Evolutionary conservation across 2,329 filamentous ascomycete species (phyloP).

Genomic region (Claviceps fusiformis): DNA sequence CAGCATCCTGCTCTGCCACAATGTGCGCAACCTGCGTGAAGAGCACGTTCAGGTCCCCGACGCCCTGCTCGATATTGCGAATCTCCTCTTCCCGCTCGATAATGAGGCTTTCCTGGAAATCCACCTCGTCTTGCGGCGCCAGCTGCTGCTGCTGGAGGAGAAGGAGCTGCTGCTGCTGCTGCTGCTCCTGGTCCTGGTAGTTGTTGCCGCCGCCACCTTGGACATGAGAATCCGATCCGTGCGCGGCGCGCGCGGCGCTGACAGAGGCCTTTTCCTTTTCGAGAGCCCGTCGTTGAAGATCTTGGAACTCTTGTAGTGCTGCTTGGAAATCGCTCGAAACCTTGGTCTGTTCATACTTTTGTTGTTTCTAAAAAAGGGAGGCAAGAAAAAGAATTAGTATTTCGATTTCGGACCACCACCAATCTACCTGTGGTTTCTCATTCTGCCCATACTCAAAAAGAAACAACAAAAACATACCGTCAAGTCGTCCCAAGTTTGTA

Average conservation of each 20-base stretch:
- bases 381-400: conserved; percentile 32
- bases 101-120: conserved; percentile 93
- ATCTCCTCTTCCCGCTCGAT: conserved; percentile 95
- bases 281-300: conserved; percentile 74
- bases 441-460: background rate
- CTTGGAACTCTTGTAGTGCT: conserved; percentile 81
- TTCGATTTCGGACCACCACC: background rate
- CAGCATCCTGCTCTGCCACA: conserved; percentile 79
- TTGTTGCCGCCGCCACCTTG: conserved; percentile 10
- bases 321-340: conserved; percentile 86
- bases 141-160: conserved; percentile 57
- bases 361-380: conserved; percentile 51
- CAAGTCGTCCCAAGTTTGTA: conserved; percentile 75
- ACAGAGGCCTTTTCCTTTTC: conserved; percentile 87
- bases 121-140: conserved; percentile 85
- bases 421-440: background rate
- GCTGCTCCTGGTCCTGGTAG: conserved; percentile 26
- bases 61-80: conserved; percentile 90
- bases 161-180: background rate
- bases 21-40: conserved; percentile 98
- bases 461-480: conserved; percentile 40
- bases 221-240: conserved; percentile 40
- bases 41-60: conserved; percentile 88
- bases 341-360: conserved; percentile 94
- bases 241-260: conserved; percentile 65